phyloP scores from a whole-genome alignment of 495 filamentous ascomycete species.

The Penicillium lividum region DNA sequence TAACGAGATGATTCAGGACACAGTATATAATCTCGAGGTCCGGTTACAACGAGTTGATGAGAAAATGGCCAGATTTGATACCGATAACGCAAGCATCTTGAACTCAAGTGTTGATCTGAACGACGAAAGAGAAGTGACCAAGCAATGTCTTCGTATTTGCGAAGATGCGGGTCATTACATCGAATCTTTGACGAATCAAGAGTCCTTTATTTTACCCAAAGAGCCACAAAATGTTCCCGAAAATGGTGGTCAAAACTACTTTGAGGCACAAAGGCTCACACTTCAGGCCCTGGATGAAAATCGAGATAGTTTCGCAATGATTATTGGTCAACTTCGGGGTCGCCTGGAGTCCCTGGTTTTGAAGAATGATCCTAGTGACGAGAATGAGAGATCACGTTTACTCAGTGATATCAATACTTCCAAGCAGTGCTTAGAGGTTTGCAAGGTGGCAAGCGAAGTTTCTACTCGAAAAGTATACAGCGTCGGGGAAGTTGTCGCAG shows the following conservation, averaged over 20 bases:
- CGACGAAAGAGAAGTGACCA: slow-evolving; percentile 3
- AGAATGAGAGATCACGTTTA: slow-evolving; percentile 27
- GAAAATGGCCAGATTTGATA: neutral
- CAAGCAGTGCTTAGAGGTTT: slow-evolving; percentile 37
- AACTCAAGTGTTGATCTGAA: slow-evolving; percentile 4
- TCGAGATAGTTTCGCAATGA: slow-evolving; percentile 22
- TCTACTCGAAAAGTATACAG: slow-evolving; percentile 32
- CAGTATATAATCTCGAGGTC: neutral
- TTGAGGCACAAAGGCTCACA: slow-evolving; percentile 10
- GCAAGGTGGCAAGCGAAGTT: slow-evolving; percentile 32
- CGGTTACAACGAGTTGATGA: slow-evolving; percentile 6
- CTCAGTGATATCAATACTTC: slow-evolving; percentile 31
- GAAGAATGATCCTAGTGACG: slow-evolving; percentile 17
- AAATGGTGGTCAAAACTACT: neutral
- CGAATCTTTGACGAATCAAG: slow-evolving; percentile 13
- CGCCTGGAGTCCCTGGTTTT: slow-evolving; percentile 25
- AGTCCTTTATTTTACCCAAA: slow-evolving; percentile 14
- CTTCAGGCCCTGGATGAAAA: slow-evolving; percentile 23
- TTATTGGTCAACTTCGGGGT: slow-evolving; percentile 27
- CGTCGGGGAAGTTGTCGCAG: slow-evolving; percentile 34
- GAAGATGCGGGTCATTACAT: slow-evolving; percentile 9
- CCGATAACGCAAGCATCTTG: neutral
- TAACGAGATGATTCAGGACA: slow-evolving; percentile 8
- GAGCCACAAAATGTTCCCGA: neutral
- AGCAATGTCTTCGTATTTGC: slow-evolving; percentile 6